phyloP scores from a whole-genome alignment of 1,284 basidiomycete species.

The Boletus smithii region DNA sequence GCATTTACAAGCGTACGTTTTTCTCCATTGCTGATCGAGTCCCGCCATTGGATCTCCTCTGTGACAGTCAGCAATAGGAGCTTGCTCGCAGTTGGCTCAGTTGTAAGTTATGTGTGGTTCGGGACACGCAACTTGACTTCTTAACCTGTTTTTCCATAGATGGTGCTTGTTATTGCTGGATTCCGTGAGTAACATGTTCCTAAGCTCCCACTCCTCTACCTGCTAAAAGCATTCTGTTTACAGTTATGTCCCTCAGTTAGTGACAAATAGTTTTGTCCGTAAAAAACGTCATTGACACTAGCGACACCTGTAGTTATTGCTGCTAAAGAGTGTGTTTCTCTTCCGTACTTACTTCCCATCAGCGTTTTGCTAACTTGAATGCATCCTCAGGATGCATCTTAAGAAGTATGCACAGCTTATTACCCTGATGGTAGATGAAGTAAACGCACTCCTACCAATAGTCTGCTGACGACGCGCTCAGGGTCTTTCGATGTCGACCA shows the following conservation, averaged over 20 bases:
- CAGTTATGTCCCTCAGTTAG: slow-evolving; percentile 13
- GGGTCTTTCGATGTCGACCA: slow-evolving; percentile 50
- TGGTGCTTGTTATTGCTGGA: slow-evolving; percentile 43
- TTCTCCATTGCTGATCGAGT: background rate
- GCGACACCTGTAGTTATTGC: slow-evolving; percentile 36
- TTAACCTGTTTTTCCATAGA: slow-evolving; percentile 6
- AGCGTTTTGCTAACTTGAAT: slow-evolving; percentile 1
- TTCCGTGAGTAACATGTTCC: slow-evolving; percentile 40
- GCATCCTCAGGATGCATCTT: slow-evolving; percentile 27
- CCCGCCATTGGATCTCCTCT: background rate
- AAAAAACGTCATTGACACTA: slow-evolving; percentile 4
- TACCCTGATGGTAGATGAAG: slow-evolving; percentile 21
- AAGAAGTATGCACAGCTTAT: slow-evolving; percentile 41
- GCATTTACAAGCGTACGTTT: slow-evolving; percentile 27
- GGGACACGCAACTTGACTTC: background rate
- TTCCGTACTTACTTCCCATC: background rate
- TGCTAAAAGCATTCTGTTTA: background rate
- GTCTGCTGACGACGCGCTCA: slow-evolving; percentile 10
- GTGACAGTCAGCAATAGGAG: slow-evolving; percentile 30
- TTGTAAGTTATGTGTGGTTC: slow-evolving; percentile 8
- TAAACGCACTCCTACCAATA: too few relatives aligned
- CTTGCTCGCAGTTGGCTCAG: slow-evolving; percentile 1
- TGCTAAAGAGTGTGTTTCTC: slow-evolving; percentile 35
- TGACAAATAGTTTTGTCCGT: background rate
- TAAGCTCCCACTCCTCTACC: too few relatives aligned